These are phyloP conservation scores for Suillus subaureus DNA, from an alignment of 768 basidiomycete genomes.

Conservation along the genomic window DNA sequence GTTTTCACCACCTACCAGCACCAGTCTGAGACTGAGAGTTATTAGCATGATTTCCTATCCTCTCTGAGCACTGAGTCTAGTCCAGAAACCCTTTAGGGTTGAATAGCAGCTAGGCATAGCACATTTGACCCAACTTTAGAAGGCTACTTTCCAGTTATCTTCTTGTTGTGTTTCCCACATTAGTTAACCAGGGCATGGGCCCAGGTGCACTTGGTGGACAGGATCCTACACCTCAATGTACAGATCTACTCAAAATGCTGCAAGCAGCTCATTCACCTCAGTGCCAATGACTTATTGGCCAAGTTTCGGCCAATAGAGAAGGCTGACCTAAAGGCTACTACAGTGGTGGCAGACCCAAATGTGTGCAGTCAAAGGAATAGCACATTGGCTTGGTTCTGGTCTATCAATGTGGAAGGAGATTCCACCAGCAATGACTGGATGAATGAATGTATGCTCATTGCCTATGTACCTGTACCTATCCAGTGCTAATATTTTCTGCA, in stretches of 20 bases:
- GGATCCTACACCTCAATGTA: not conserved
- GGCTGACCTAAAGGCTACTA: slow-evolving; percentile 5
- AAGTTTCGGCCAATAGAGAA: not conserved
- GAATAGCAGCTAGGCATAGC: too few relatives aligned
- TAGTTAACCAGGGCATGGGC: too few relatives aligned
- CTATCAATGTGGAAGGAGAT: slow-evolving; percentile 6
- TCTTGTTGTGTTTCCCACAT: too few relatives aligned
- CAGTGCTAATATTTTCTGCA: too few relatives aligned
- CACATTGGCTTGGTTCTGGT: slow-evolving; percentile 13
- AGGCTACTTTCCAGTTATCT: too few relatives aligned
- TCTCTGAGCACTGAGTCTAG: too few relatives aligned
- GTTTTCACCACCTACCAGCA: too few relatives aligned
- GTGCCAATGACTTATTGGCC: not conserved
- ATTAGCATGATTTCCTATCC: too few relatives aligned
- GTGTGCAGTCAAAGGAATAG: not conserved
- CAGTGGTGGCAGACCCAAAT: slow-evolving; percentile 4
- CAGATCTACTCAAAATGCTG: not conserved
- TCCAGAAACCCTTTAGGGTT: too few relatives aligned
- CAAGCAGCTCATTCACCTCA: not conserved
- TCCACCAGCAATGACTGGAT: slow-evolving; percentile 8
- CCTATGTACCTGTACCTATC: too few relatives aligned
- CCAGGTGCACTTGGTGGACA: not conserved
- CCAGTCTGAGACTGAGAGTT: too few relatives aligned
- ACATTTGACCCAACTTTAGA: too few relatives aligned
- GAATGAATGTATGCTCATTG: slow-evolving; percentile 7